These are phyloP conservation scores for Dothistroma pini DNA, from an alignment of 2,329 filamentous ascomycete genomes.

Conservation along the genomic window DNA sequence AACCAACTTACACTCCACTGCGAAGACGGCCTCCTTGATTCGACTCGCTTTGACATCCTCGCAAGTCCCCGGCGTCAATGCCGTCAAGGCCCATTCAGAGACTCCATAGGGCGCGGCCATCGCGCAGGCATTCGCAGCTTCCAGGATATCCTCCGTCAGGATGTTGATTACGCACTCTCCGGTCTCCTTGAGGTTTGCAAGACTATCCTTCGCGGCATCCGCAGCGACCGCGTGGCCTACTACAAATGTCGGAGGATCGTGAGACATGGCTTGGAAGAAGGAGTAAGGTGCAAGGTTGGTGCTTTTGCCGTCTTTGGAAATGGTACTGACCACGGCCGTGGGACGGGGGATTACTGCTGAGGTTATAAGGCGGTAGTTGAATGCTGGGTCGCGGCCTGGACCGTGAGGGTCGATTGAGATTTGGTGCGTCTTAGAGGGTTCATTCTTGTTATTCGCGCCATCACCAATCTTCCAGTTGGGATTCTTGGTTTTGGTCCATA, in stretches of 20 bases:
- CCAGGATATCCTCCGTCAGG: constrained; percentile 22
- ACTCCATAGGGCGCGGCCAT: constrained; percentile 70
- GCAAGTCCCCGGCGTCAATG: constrained; percentile 64
- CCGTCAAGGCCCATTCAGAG: constrained; percentile 72
- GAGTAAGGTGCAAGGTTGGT: constrained; percentile 31
- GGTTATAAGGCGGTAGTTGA: constrained; percentile 90
- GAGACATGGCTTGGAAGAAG: constrained; percentile 30
- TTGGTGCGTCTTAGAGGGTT: constrained; percentile 52
- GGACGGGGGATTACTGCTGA: constrained; percentile 46
- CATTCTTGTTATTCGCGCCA: constrained; percentile 56
- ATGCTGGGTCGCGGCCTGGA: constrained; percentile 58
- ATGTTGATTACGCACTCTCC: constrained; percentile 27
- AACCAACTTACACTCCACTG: constrained; percentile 54
- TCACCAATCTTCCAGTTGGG: constrained; percentile 62
- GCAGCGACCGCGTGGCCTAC: constrained; percentile 19
- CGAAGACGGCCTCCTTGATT: constrained; percentile 74
- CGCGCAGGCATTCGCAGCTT: constrained; percentile 57
- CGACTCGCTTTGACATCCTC: constrained; percentile 63
- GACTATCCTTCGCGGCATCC: constrained; percentile 21
- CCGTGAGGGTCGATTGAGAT: constrained; percentile 74
- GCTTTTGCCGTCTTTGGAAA: constrained; percentile 19
- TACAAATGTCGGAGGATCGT: constrained; percentile 23
- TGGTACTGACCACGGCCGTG: constrained; percentile 16
- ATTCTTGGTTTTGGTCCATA: constrained; percentile 57
- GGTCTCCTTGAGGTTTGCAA: constrained; percentile 24